A percentile compares a stretch with the other conserved stretches of the same genome.
These are phyloP conservation scores for Selaginella tamariscina DNA, from an alignment of 75 land plant genomes.

Conservation along the genomic window DNA sequence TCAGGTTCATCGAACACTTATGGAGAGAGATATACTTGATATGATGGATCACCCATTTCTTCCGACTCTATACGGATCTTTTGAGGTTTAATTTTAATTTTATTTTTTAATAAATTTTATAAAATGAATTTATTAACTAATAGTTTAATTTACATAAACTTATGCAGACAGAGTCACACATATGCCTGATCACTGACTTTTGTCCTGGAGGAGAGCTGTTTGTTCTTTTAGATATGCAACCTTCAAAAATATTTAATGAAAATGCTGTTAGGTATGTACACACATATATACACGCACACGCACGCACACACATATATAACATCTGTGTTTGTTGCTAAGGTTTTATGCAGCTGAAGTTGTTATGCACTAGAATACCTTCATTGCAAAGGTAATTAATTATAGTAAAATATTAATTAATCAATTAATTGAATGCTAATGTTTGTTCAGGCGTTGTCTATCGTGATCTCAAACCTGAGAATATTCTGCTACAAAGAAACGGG, in stretches of 20 bases:
- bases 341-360: constrained; percentile 84
- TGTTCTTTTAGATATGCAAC: constrained; percentile 82
- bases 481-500: neutral
- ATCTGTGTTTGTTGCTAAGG: too few relatives aligned
- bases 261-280: constrained; percentile 84
- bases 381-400: constrained; percentile 44
- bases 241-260: constrained; percentile 69
- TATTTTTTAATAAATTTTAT: neutral
- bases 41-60: constrained; percentile 89
- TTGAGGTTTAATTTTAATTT: constrained; percentile 47
- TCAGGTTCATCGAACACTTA: constrained; percentile 87
- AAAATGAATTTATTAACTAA: neutral
- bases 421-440: neutral
- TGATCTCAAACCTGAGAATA: neutral
- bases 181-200: constrained; percentile 91
- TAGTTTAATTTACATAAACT: neutral
- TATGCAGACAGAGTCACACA: constrained; percentile 74
- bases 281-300: too few relatives aligned
- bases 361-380: constrained; percentile 75
- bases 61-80: constrained; percentile 77
- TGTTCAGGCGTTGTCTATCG: neutral
- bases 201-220: constrained; percentile 95
- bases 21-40: constrained; percentile 77
- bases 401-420: too few relatives aligned
- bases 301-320: too few relatives aligned